phyloP scores from a whole-genome alignment of 2,329 filamentous ascomycete species.

The Trichoderma sp. region DNA sequence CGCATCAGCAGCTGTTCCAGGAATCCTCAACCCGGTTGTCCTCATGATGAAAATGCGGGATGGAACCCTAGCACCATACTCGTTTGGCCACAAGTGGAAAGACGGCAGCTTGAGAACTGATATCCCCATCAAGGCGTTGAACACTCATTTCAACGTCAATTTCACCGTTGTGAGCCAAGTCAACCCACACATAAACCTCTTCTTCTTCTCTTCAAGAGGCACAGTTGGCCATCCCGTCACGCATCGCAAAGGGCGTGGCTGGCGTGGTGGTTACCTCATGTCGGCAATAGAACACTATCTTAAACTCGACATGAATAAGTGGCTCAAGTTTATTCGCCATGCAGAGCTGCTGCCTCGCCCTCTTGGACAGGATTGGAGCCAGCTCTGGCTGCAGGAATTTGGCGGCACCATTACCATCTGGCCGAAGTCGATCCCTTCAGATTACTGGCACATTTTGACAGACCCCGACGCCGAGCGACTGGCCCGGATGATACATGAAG shows the following conservation, averaged over 20 bases:
- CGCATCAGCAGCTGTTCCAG: slow-evolving; percentile 91
- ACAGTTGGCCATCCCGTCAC: slow-evolving; percentile 91
- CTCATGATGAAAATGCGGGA: slow-evolving; percentile 83
- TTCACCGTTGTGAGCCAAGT: slow-evolving; percentile 88
- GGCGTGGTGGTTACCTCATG: slow-evolving; percentile 93
- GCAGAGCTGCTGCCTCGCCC: slow-evolving; percentile 87
- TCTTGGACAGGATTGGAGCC: slow-evolving; percentile 92
- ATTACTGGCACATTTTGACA: slow-evolving; percentile 82
- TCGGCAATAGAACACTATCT: slow-evolving; percentile 91
- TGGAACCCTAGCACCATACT: slow-evolving; percentile 80
- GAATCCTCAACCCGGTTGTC: slow-evolving; percentile 92
- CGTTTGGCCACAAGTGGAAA: slow-evolving; percentile 99
- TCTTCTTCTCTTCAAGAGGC: slow-evolving; percentile 95
- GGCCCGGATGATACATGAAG: slow-evolving; percentile 84
- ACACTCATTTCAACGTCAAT: slow-evolving; percentile 97
- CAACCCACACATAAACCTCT: slow-evolving; percentile 96
- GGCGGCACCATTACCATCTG: slow-evolving; percentile 94
- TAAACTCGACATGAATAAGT: slow-evolving; percentile 95
- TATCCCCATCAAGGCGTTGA: slow-evolving; percentile 89
- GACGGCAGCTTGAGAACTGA: slow-evolving; percentile 92
- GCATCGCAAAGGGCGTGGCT: slow-evolving; percentile 87
- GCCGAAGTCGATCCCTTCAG: slow-evolving; percentile 75
- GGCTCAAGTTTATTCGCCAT: slow-evolving; percentile 91
- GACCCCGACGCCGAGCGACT: slow-evolving; percentile 76
- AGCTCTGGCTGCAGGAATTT: slow-evolving; percentile 94